These are phyloP conservation scores for Pulveroboletus sp. DNA, from an alignment of 768 basidiomycete species.

Conservation along the genomic window DNA sequence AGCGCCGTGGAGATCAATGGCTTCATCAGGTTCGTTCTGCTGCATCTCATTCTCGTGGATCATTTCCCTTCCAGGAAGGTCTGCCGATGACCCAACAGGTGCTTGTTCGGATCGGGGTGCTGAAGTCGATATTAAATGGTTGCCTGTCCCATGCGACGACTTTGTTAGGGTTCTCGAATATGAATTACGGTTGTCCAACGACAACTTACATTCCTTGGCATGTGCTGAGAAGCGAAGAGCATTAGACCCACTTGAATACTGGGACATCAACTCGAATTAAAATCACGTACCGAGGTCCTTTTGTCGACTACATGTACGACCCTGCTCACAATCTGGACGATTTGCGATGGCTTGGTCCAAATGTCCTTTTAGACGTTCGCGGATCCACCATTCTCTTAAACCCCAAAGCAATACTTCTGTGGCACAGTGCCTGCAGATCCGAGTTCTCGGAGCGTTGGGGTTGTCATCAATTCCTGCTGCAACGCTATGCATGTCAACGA, in stretches of 20 bases:
- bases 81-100: not conserved
- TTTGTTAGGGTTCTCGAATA: slow-evolving; percentile 1
- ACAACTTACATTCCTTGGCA: slow-evolving; percentile 66
- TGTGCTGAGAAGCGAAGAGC: slow-evolving; percentile 45
- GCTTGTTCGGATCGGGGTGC: not conserved
- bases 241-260: slow-evolving; percentile 9
- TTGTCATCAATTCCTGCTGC: slow-evolving; percentile 52
- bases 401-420: slow-evolving; percentile 74
- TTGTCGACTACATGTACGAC: slow-evolving; percentile 55
- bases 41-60: slow-evolving; percentile 1
- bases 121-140: slow-evolving; percentile 33
- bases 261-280: not conserved
- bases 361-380: slow-evolving; percentile 68
- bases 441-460: slow-evolving; percentile 53
- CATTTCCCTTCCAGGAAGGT: not conserved
- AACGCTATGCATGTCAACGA: slow-evolving; percentile 62
- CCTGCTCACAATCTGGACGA: slow-evolving; percentile 68
- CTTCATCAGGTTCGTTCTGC: not conserved
- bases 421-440: slow-evolving; percentile 69
- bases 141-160: slow-evolving; percentile 30
- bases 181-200: not conserved
- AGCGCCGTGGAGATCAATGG: not conserved
- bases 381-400: slow-evolving; percentile 77
- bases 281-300: slow-evolving; percentile 58
- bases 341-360: slow-evolving; percentile 50